phyloP scores from a whole-genome alignment of 345 rosid genomes.

The Arabis hirsuta region DNA sequence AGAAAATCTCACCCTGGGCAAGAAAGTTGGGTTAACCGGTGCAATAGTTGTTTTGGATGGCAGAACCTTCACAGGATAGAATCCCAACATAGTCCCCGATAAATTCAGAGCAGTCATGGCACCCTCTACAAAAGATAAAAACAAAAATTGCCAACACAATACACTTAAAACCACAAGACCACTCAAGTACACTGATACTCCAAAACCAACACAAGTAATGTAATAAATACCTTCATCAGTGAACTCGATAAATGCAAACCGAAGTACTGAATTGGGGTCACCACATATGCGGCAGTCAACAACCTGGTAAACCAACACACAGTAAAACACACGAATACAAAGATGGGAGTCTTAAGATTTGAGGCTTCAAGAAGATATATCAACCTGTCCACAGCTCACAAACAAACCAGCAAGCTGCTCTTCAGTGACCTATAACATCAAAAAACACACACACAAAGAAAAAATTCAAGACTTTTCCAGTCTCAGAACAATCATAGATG shows the following conservation, averaged over 20 bases:
- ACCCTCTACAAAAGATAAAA: constrained; percentile 55
- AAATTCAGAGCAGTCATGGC: constrained; percentile 74
- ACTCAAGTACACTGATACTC: neutral
- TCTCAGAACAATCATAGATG: neutral
- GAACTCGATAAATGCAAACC: constrained; percentile 94
- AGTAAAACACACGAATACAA: constrained; percentile 33
- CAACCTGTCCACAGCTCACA: constrained; percentile 82
- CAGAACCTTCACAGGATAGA: constrained; percentile 83
- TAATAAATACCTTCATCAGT: constrained; percentile 73
- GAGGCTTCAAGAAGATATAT: constrained; percentile 28
- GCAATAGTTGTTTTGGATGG: constrained; percentile 98
- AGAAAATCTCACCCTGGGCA: constrained; percentile 71
- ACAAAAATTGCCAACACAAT: constrained; percentile 20
- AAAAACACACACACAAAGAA: constrained; percentile 11
- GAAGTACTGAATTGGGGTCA: constrained; percentile 92
- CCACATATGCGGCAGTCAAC: constrained; percentile 97
- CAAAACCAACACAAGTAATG: constrained; percentile 10
- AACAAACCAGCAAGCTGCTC: constrained; percentile 96
- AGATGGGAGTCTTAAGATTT: neutral
- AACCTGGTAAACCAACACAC: constrained; percentile 54
- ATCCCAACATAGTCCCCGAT: constrained; percentile 92
- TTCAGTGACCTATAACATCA: constrained; percentile 71
- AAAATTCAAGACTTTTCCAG: constrained; percentile 9
- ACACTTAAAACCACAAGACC: constrained; percentile 4
- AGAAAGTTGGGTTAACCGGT: constrained; percentile 94